These are phyloP conservation scores for Collybiopsis luxurians DNA, from an alignment of 768 basidiomycete species.

Conservation along the genomic window DNA sequence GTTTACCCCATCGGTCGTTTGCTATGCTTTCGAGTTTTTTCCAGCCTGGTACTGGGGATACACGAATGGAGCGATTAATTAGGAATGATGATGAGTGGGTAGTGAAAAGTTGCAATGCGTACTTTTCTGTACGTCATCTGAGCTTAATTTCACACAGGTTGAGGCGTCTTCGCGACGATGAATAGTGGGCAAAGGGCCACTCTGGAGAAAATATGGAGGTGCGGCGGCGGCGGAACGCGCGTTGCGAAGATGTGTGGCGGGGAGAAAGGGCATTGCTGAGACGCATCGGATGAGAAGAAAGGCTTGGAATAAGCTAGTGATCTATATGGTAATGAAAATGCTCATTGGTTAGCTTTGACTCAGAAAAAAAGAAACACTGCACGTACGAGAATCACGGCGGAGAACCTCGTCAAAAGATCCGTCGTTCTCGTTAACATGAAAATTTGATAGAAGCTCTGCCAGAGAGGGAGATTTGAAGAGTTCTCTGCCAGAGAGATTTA, in stretches of 20 bases:
- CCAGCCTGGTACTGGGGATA: neutral
- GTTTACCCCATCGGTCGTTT: neutral
- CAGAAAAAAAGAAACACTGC: neutral
- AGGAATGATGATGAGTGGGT: neutral
- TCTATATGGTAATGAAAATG: neutral
- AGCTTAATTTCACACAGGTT: too few relatives aligned
- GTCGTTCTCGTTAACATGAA: neutral
- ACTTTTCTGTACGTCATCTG: too few relatives aligned
- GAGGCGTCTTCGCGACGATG: too few relatives aligned
- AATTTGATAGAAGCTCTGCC: neutral
- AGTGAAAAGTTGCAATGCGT: too few relatives aligned
- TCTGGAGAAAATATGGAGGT: too few relatives aligned
- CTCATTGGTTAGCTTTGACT: neutral
- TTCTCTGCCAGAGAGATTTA: neutral
- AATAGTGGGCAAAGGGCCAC: too few relatives aligned
- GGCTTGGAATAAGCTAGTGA: neutral
- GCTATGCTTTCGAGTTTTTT: neutral
- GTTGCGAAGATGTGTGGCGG: neutral
- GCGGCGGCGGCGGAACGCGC: too few relatives aligned
- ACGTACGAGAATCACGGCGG: neutral
- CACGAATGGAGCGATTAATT: neutral
- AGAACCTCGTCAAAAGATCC: neutral
- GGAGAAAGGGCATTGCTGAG: neutral
- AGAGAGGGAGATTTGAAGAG: neutral
- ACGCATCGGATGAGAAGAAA: neutral